Evolutionary conservation across 208 protist species (phyloP).

Genomic region (Crithidia expoeki): DNA sequence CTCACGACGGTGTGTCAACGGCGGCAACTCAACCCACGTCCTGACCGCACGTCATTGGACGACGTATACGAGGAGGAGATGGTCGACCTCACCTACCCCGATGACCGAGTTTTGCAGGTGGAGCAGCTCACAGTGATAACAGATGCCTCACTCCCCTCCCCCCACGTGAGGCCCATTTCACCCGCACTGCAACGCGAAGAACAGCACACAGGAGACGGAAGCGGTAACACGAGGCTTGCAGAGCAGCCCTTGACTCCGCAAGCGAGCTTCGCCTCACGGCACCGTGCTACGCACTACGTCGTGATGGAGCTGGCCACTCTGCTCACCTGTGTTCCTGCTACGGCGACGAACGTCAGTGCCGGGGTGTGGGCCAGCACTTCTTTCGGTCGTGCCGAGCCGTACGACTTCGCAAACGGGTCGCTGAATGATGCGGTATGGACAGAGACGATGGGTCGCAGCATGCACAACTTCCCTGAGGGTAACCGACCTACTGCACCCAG

Average conservation of each 20-base stretch:
- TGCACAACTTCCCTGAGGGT: constrained; percentile 9
- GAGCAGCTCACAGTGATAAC: neutral
- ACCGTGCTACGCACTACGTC: constrained; percentile 21
- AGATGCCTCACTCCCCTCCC: neutral
- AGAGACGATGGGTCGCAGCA: constrained; percentile 3
- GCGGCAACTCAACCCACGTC: constrained; percentile 6
- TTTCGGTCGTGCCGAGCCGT: neutral
- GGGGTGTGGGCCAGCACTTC: constrained; percentile 15
- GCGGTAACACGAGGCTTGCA: neutral
- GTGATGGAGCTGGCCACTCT: constrained; percentile 29
- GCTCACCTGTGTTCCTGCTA: constrained; percentile 10
- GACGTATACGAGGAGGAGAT: constrained; percentile 35
- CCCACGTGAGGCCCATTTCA: neutral
- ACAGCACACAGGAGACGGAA: neutral
- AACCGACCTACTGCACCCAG: neutral
- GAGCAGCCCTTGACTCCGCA: neutral
- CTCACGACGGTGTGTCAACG: constrained; percentile 2
- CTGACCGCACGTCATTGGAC: constrained; percentile 15
- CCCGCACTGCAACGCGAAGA: neutral
- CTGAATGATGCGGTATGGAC: constrained; percentile 17
- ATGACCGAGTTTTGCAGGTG: constrained; percentile 24
- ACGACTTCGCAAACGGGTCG: constrained; percentile 14
- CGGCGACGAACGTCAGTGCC: neutral
- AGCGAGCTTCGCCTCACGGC: neutral
- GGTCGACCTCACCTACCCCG: constrained; percentile 15